Base-by-base conservation (phyloP, 176 grass and related monocot genomes). In the Triticum urartu region DNA sequence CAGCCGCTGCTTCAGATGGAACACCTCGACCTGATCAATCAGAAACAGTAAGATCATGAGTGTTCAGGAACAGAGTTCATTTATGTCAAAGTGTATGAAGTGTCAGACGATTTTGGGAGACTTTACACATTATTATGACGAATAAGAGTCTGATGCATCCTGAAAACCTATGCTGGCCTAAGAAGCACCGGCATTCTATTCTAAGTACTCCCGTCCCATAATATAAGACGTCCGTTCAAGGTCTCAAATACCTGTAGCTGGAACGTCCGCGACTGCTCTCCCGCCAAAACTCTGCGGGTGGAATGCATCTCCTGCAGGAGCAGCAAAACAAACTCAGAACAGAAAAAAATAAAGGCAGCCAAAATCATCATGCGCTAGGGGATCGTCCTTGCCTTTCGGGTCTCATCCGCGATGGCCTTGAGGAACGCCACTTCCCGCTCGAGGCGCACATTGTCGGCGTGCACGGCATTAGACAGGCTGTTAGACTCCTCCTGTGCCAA, bases 401-500 rank as follows among this genome's bases (percentile, higher is more conserved):
- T 94, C n/a, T 94, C 94, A 68, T 95, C 97, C 13, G 90, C 65
- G 81, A 98, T 84, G 21, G 94, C 97, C 79, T 98, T 98, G 61
- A 98, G 81, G 89, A 91, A 98, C 1, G 97, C 94, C 60, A 98
- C 97, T 39, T 98, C 94, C 50, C 90, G 92, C 79, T 98, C 94
- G 4, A 98, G 92, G 67, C 83, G 86, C 70, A 98, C 94, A 83
- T 98, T 98, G 50, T 98, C 92, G 38, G 88, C 48, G 18, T 98
- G 94, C 32, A 96, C 87, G 0, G 88, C 83, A 72, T 98, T 98
- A 3, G 97, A 98, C 28, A 98, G 87, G 83, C 63, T 91, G 67
- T 96, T 98, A 1, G 90, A 89, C 81, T 98, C 97, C 60, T 98
- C 97, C 64, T 96, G 97, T 17, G 94, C 97, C 8, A 94, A 20